Evolutionary conservation across 306 rosid genomes (phyloP).

Genomic region (Fagus crenata): DNA sequence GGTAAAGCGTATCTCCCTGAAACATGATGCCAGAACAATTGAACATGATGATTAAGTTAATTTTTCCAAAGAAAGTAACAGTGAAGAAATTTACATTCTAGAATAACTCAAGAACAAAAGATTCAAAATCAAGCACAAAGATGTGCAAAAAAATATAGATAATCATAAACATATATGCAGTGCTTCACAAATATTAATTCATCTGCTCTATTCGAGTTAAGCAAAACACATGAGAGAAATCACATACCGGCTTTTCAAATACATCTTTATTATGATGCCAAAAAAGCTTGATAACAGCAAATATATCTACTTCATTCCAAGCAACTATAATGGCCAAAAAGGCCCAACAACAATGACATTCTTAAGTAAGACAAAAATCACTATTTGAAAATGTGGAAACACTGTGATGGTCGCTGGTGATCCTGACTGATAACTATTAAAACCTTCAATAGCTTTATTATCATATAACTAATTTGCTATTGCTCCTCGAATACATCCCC

Average conservation of each 20-base stretch:
- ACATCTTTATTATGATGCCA: background rate
- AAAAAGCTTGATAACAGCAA: background rate
- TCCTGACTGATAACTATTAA: too few relatives aligned
- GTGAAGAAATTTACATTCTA: conserved; percentile 7
- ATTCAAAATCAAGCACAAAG: background rate
- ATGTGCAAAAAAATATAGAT: background rate
- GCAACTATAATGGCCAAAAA: background rate
- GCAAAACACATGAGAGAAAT: background rate
- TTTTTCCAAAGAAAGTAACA: conserved; percentile 11
- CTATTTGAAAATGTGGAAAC: background rate
- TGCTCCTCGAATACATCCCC: too few relatives aligned
- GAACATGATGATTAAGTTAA: conserved; percentile 17
- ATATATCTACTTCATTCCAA: background rate
- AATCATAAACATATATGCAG: too few relatives aligned
- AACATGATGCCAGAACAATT: conserved; percentile 22
- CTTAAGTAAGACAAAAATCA: background rate
- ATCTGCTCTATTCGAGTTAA: background rate
- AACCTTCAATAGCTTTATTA: too few relatives aligned
- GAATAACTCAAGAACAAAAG: conserved; percentile 16
- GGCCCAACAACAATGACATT: background rate
- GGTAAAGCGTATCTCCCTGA: conserved; percentile 73
- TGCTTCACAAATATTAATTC: background rate
- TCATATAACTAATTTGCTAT: too few relatives aligned
- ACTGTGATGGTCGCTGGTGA: too few relatives aligned
- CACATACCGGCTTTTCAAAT: background rate